phyloP scores from a whole-genome alignment of 352 stramenopile species.

The Hyaloperonospora arabidopsidis region DNA sequence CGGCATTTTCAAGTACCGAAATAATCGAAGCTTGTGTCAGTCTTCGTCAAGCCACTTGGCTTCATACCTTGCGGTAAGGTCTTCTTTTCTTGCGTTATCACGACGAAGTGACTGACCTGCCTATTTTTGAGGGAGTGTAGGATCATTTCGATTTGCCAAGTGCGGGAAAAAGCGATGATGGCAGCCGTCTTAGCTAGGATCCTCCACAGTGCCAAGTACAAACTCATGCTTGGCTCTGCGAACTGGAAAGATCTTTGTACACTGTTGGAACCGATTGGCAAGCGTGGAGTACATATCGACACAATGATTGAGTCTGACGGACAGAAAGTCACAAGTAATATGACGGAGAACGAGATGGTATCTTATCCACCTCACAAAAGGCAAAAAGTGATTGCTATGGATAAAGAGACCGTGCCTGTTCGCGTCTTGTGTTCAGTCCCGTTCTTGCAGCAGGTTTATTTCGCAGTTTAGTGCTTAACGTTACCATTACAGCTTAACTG shows the following conservation, averaged over 20 bases:
- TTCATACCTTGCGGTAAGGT: conserved; percentile 54
- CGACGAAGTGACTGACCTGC: conserved; percentile 3
- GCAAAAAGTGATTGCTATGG: conserved; percentile 10
- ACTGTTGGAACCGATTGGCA: conserved; percentile 14
- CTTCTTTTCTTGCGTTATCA: background rate
- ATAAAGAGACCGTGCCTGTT: conserved; percentile 21
- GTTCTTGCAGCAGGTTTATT: conserved; percentile 34
- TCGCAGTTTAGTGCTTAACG: background rate
- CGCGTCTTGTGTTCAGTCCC: conserved; percentile 38
- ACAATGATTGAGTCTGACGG: background rate
- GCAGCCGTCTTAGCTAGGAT: conserved; percentile 19
- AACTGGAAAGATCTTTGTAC: conserved; percentile 34
- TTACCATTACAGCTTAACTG: conserved; percentile 1
- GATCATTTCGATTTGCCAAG: conserved; percentile 22
- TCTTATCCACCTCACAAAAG: conserved; percentile 19
- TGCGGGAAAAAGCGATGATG: conserved; percentile 9
- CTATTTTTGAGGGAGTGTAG: conserved; percentile 1
- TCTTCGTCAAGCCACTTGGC: conserved; percentile 52
- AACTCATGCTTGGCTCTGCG: conserved; percentile 28
- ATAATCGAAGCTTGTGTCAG: conserved; percentile 47
- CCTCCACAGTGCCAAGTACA: conserved; percentile 32
- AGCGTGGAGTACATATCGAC: background rate
- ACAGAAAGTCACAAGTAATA: background rate
- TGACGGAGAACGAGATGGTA: conserved; percentile 4
- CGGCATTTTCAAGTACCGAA: conserved; percentile 30